These are phyloP conservation scores for Phialocephala sp. DNA, from an alignment of 2,329 filamentous ascomycete species.

Conservation along the genomic window DNA sequence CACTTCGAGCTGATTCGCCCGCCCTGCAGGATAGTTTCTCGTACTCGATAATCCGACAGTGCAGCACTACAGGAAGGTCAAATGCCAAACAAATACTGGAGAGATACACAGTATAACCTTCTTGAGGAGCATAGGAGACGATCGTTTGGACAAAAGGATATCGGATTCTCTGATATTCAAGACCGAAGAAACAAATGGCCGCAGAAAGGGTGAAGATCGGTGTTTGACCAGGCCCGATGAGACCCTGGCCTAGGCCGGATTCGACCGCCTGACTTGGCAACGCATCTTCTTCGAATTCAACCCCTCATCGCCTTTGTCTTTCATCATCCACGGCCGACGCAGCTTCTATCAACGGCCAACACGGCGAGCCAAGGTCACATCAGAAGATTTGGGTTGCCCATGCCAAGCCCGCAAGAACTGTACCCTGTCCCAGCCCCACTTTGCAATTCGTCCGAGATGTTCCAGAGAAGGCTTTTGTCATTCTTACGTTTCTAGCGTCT, in stretches of 20 bases:
- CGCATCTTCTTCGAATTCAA: not conserved
- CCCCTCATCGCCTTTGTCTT: not conserved
- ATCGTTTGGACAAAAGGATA: too few relatives aligned
- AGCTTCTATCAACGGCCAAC: slow-evolving; percentile 3
- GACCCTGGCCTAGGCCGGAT: not conserved
- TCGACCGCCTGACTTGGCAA: not conserved
- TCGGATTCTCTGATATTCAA: not conserved
- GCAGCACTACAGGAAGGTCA: not conserved
- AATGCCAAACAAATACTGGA: not conserved
- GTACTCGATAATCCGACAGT: not conserved
- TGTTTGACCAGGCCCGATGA: not conserved
- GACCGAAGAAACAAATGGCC: not conserved
- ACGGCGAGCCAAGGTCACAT: not conserved
- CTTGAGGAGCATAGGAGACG: not conserved
- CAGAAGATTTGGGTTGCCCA: not conserved
- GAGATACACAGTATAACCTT: not conserved
- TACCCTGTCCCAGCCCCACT: too few relatives aligned
- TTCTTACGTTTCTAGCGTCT: not conserved
- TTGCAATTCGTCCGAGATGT: not conserved
- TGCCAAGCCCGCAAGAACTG: not conserved
- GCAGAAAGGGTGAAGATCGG: not conserved
- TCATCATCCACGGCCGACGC: not conserved
- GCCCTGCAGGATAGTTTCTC: not conserved
- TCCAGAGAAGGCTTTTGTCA: not conserved
- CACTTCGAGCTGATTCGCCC: not conserved